Evolutionary conservation across 2,329 filamentous ascomycete genomes (phyloP), one percentile per base, ranked within the genome.

Genomic region (Phyllosticta capitalensis): DNA sequence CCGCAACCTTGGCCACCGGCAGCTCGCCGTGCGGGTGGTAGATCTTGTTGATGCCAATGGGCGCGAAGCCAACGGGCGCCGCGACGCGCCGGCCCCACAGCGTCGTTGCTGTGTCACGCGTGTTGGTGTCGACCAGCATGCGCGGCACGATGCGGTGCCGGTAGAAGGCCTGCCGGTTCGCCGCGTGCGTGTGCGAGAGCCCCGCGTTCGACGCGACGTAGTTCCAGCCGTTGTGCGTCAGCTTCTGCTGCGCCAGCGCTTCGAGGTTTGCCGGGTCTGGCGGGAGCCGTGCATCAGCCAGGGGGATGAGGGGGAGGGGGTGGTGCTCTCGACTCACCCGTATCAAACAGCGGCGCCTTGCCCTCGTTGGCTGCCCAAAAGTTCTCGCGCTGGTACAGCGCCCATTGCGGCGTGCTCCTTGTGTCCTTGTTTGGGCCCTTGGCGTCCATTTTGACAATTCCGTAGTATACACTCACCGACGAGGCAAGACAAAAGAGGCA

Each of bases 41-140:
- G 64, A 86, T 87, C 62, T 81, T 80, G 72, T 87, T 85, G 64
- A 87, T 85, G 4, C 84, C 83, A 26, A 86, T 80, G 0, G 83
- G 83, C 0, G 83, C 81, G 65, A 87, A 84, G n/a, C 82, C 83
- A 55, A 87, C 81, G 0, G 84, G 83, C 0, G 82, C 83, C 1
- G 78, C 74, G 14, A 83, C 79, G 54, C 77, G 75, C 68, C 85
- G 81, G 14, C 83, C 81, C 68, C 85, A 87, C 62, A 87, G 82
- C 3, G 72, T 73, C 12, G 81, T 81, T 1, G 72, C 71, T 0
- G 81, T 84, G 65, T 86, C 82, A 45, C 83, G 79, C 30, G 69
- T 70, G 66, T 82, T 83, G 7, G 81, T 85, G 69, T 86, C 82
- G 50, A 85, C 77, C 1, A 87, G 78, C 74, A 81, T 82, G 52